Percentiles rank a stretch among this genome's conserved stretches.
phyloP scores from a whole-genome alignment of 2,329 filamentous ascomycete species.

The Sporothrix dimorphospora region DNA sequence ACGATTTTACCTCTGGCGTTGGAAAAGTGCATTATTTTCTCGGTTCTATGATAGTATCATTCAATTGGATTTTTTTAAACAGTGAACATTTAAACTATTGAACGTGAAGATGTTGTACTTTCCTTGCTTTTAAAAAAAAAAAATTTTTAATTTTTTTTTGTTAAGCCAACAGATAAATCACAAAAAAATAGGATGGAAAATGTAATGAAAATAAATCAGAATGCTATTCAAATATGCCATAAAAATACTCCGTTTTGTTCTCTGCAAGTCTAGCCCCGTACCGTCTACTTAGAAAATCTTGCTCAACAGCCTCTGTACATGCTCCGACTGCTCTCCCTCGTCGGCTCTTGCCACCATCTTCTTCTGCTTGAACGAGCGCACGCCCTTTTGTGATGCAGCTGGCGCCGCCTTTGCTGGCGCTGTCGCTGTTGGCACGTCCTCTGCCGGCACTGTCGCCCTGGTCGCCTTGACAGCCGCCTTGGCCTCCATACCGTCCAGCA shows the following conservation, averaged over 20 bases:
- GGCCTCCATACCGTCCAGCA: conserved; percentile 72
- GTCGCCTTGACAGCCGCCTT: conserved; percentile 56
- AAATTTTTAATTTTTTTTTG: not conserved
- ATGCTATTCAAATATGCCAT: not conserved
- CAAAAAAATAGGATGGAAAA: not conserved
- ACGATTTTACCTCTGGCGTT: conserved; percentile 18
- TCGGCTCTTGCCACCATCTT: conserved; percentile 56
- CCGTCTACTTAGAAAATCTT: conserved; percentile 60
- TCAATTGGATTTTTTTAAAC: conserved; percentile 9
- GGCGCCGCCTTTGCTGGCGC: conserved; percentile 30
- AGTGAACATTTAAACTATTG: not conserved
- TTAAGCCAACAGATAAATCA: not conserved
- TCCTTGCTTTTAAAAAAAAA: too few relatives aligned
- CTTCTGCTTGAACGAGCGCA: conserved; percentile 68
- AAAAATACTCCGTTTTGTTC: not conserved
- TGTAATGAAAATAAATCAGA: too few relatives aligned
- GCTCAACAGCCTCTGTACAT: conserved; percentile 63
- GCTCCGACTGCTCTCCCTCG: conserved; percentile 54
- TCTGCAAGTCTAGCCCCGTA: not conserved
- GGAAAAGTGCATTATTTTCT: conserved; percentile 18
- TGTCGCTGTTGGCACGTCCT: conserved; percentile 31
- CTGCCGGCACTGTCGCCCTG: conserved; percentile 33
- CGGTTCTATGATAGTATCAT: conserved; percentile 10
- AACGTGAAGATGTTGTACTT: not conserved
- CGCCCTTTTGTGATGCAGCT: conserved; percentile 35